These are phyloP conservation scores for Xylona heveae DNA, from an alignment of 495 filamentous ascomycete species.

Conservation along the genomic window DNA sequence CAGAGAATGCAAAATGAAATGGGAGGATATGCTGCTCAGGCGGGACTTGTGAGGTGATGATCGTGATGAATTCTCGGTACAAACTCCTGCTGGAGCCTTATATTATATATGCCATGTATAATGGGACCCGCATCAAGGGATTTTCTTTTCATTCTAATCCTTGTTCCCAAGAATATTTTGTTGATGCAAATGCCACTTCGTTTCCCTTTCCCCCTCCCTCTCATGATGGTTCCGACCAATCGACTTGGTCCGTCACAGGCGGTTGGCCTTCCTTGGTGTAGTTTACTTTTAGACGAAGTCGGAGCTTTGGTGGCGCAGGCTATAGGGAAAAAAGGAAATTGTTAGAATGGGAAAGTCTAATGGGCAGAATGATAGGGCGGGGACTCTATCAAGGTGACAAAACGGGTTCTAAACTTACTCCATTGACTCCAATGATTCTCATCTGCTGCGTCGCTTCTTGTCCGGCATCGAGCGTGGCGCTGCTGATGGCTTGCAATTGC, in stretches of 20 bases:
- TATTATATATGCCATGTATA: too few relatives aligned
- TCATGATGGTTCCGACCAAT: constrained; percentile 70
- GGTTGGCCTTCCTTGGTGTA: constrained; percentile 45
- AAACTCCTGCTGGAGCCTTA: too few relatives aligned
- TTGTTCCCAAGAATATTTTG: too few relatives aligned
- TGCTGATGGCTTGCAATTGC: constrained; percentile 71
- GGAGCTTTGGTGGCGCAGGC: constrained; percentile 46
- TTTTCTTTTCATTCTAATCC: too few relatives aligned
- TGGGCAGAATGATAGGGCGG: background rate
- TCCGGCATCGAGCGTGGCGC: constrained; percentile 48
- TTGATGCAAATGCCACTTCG: too few relatives aligned
- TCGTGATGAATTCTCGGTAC: too few relatives aligned
- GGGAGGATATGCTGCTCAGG: too few relatives aligned
- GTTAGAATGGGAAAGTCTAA: background rate
- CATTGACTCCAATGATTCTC: constrained; percentile 62
- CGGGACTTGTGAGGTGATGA: too few relatives aligned
- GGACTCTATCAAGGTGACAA: background rate
- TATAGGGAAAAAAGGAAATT: constrained; percentile 12
- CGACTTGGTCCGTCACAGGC: constrained; percentile 72
- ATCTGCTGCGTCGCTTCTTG: constrained; percentile 75
- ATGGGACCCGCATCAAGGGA: too few relatives aligned
- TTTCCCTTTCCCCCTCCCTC: too few relatives aligned
- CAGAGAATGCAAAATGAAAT: too few relatives aligned
- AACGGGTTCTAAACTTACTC: constrained; percentile 43
- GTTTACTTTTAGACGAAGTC: constrained; percentile 66